Evolutionary conservation across 805 yeast genomes (phyloP).

Genomic region (Candida boleticola): DNA sequence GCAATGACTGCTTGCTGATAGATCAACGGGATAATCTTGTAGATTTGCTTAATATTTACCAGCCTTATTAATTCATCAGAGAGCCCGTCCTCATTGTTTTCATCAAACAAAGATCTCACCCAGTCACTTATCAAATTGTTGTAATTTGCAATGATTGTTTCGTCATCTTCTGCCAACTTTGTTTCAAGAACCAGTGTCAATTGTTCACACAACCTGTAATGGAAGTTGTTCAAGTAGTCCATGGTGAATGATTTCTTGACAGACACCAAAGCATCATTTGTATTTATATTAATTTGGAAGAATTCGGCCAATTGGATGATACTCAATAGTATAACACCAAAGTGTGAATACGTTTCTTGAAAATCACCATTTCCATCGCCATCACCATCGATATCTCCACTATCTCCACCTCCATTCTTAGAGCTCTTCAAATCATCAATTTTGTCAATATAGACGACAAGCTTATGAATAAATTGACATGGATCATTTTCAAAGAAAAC

Average conservation of each 20-base stretch:
- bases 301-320: constrained; percentile 22
- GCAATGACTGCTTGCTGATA: constrained; percentile 72
- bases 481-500: constrained; percentile 45
- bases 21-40: constrained; percentile 67
- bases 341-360: constrained; percentile 67
- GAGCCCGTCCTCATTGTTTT: constrained; percentile 56
- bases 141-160: constrained; percentile 30
- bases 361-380: constrained; percentile 43
- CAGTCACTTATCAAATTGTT: constrained; percentile 52
- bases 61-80: constrained; percentile 77
- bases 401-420: neutral
- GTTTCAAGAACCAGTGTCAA: constrained; percentile 17
- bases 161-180: constrained; percentile 21
- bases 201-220: constrained; percentile 28
- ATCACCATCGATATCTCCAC: constrained; percentile 41
- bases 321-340: constrained; percentile 56
- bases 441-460: constrained; percentile 50
- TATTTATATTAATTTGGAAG: constrained; percentile 21
- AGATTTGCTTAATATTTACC: constrained; percentile 64
- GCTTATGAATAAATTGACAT: constrained; percentile 40
- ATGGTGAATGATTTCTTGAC: constrained; percentile 29
- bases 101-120: constrained; percentile 78
- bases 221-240: constrained; percentile 33
- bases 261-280: constrained; percentile 15
- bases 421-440: neutral